A percentile compares a stretch with the other conserved stretches of the same genome.
Conservation (phyloP, 768 basidiomycete species). For the Hemileccinum impolitum region DNA sequence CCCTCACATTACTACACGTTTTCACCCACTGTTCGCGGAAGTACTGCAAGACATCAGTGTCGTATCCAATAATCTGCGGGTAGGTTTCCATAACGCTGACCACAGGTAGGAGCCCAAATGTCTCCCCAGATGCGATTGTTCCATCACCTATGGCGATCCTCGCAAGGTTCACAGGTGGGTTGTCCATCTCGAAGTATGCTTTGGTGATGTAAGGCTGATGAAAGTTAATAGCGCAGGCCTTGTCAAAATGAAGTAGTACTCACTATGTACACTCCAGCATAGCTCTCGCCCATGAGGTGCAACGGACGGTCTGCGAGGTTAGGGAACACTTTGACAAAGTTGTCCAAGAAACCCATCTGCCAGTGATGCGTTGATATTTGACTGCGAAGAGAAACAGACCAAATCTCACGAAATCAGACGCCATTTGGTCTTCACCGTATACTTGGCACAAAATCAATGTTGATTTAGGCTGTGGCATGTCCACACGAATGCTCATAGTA, state of each 20-base stretch:
- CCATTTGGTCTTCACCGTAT: constrained; percentile 64
- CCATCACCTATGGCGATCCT: constrained; percentile 74
- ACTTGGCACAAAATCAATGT: constrained; percentile 33
- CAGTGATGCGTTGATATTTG: background rate
- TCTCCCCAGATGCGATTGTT: constrained; percentile 47
- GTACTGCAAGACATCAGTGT: constrained; percentile 60
- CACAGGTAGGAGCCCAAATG: constrained; percentile 53
- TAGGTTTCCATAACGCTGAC: constrained; percentile 66
- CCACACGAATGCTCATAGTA: background rate
- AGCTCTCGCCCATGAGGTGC: constrained; percentile 69
- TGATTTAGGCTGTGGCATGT: background rate
- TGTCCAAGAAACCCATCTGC: constrained; percentile 69
- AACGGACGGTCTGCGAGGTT: constrained; percentile 63
- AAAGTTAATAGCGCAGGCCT: background rate
- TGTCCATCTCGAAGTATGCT: constrained; percentile 57
- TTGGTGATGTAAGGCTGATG: constrained; percentile 72
- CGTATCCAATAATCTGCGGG: constrained; percentile 74
- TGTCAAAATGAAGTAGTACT: constrained; percentile 17
- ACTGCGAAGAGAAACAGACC: background rate
- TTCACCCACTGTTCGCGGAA: constrained; percentile 62
- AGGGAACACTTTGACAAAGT: constrained; percentile 74
- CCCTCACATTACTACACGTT: background rate
- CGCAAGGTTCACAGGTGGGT: constrained; percentile 64
- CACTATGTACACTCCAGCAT: constrained; percentile 71
- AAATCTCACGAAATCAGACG: constrained; percentile 42